Conservation (phyloP, 805 yeast species). For the Nakazawaea sp. region DNA sequence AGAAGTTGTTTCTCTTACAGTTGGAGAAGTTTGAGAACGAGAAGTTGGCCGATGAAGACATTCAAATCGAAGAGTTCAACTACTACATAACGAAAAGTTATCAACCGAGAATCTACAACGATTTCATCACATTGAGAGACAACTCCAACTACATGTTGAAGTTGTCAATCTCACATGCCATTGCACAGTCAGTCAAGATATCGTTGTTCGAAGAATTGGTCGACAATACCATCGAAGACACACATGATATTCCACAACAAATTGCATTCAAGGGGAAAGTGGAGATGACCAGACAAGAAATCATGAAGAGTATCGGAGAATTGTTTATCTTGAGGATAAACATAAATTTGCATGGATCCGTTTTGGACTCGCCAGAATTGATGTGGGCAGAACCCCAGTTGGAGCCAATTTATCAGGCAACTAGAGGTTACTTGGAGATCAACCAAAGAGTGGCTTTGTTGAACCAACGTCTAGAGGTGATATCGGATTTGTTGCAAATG, state of each 20-base stretch:
- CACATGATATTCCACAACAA: constrained; percentile 95
- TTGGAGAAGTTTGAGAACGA: constrained; percentile 89
- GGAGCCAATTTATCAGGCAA: constrained; percentile 96
- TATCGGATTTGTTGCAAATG: constrained; percentile 90
- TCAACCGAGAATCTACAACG: constrained; percentile 94
- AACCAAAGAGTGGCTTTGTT: constrained; percentile 87
- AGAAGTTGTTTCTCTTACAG: constrained; percentile 71
- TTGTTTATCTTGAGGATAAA: constrained; percentile 81
- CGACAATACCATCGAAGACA: constrained; percentile 94
- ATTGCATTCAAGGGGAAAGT: constrained; percentile 94
- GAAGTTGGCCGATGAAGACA: constrained; percentile 84
- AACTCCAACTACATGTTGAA: constrained; percentile 88
- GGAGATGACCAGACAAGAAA: constrained; percentile 87
- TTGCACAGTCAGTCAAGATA: constrained; percentile 92
- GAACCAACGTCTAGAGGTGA: constrained; percentile 90
- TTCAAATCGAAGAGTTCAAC: constrained; percentile 91
- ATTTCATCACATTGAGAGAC: constrained; percentile 87
- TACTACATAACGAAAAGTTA: constrained; percentile 90
- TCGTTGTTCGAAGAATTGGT: constrained; percentile 94
- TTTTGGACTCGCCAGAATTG: constrained; percentile 91
- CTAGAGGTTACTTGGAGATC: constrained; percentile 91
- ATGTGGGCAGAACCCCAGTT: constrained; percentile 99
- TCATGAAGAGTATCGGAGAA: constrained; percentile 97
- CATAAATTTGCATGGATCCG: constrained; percentile 79
- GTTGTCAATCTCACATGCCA: constrained; percentile 88